Evolutionary conservation across 2,329 filamentous ascomycete genomes (phyloP), one percentile per base, ranked within the genome.

Genomic region (Colletotrichum endophyticum): DNA sequence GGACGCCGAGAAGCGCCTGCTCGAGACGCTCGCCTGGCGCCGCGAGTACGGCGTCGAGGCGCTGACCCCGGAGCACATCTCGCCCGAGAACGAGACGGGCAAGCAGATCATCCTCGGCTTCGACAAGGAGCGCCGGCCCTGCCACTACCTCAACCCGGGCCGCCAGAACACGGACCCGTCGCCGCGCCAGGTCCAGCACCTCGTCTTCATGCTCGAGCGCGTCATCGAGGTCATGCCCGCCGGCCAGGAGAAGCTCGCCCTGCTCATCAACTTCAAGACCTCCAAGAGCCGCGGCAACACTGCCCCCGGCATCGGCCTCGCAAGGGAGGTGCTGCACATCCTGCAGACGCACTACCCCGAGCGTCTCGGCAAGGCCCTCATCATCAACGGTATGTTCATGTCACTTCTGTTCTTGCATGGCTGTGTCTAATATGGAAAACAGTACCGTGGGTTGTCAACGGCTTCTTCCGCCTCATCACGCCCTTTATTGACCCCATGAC

Each of bases 401-500:
- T 53, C 22, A 12, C 39, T 39, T 61, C 19, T 12, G 16, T n/a
- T 32, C 19, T 11, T n/a, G 13, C 61, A 49, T 78, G 19, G 16
- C 8, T 15, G 16, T 9, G 6, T 8, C 44, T 81, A 72, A 81
- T 13, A 59, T 13, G 3, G 8, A n/a, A 28, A 22, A 16, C 78
- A 96, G 95, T 98, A 66, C 96, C 96, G 1, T 98, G 95, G 92
- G 91, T 98, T 78, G 95, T 99, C 77, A 94, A 92, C 85, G 95
- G 95, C 67, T 99, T 99, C 90, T 98, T 99, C 90, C 98, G 98
- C 86, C 88, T 98, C 81, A 96, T 99, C 86, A 96, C 93, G 6
- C 96, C 96, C 53, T 98, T 99, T 86, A 98, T 99, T 86, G 97
- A 99, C 85, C 97, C 97, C 9, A 88, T 96, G 81, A 99, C 97